Evolutionary conservation across 2,329 filamentous ascomycete species (phyloP), one percentile per base, ranked within the genome.

Genomic region (Harringtonia lauricola): DNA sequence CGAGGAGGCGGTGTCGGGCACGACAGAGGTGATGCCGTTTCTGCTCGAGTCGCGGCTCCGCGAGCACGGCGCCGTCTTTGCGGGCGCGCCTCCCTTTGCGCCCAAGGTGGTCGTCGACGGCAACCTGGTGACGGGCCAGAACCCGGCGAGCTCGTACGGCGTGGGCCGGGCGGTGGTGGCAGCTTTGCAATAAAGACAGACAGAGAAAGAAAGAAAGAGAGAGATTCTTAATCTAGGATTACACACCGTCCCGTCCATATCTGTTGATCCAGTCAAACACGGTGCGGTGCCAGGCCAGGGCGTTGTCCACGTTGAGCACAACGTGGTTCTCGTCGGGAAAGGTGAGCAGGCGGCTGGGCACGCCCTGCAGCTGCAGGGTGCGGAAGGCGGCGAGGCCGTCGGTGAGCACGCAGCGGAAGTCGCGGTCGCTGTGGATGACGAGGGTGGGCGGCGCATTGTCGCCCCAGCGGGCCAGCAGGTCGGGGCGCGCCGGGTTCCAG

Each of bases 261-360:
- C 49, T 67, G 68, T 79, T 79, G 52, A 83, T 77, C 72, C 76
- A 86, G 48, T 78, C 76, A 43, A 85, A 60, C 10, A 86, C 79
- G 2, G 74, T 73, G 41, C 68, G 68, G 55, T 86, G 76, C 83
- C 83, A 87, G 36, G 81, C 62, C 39, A 84, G 61, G 18, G 70
- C 68, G 55, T 86, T 86, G 60, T 85, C 81, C 2, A 74, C 74
- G 49, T 81, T 79, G 39, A 81, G 55, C 4, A 86, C 79, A 72
- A 74, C 83, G 54, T 85, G 81, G 41, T 80, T 78, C 61, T 87
- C 83, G 56, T 86, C 83, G 0, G 81, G 75, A 54, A 88, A 89
- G 1, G 73, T 80, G 56, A 89, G 53, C 47, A 87, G 79, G 47
- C 78, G 74, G 49, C 79, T 84, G 30, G 81, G 74, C 3, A 88